These are phyloP conservation scores for Penicillium palitans DNA, from an alignment of 2,329 filamentous ascomycete genomes.

Conservation along the genomic window DNA sequence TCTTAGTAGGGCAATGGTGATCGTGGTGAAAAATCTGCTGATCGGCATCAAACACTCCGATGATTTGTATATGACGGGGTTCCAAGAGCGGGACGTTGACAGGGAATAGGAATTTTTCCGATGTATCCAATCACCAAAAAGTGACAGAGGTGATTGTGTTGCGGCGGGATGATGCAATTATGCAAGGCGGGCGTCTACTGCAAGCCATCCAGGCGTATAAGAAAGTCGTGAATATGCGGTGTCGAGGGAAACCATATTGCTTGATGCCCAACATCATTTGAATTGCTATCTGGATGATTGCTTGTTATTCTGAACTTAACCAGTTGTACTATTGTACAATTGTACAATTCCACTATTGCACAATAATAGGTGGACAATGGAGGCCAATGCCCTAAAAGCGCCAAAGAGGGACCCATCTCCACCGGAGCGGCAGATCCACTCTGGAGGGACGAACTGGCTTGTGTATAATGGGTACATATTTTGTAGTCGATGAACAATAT, in stretches of 20 bases:
- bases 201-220: slow-evolving; percentile 18
- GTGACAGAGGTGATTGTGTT: slow-evolving; percentile 1
- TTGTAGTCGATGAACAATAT: too few species aligned
- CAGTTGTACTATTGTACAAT: neutral
- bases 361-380: slow-evolving; percentile 12
- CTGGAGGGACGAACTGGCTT: slow-evolving; percentile 14
- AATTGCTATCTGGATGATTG: neutral
- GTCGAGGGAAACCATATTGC: slow-evolving; percentile 1
- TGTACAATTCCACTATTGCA: neutral
- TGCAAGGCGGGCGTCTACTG: slow-evolving; percentile 21
- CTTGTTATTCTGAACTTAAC: neutral
- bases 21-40: neutral
- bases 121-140: slow-evolving; percentile 14
- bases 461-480: neutral
- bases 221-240: slow-evolving; percentile 10
- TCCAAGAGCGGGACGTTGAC: neutral
- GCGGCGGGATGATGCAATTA: slow-evolving; percentile 24
- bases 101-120: slow-evolving; percentile 7
- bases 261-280: slow-evolving; percentile 13
- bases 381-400: slow-evolving; percentile 14
- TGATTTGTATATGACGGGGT: neutral
- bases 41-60: neutral
- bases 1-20: neutral
- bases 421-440: slow-evolving; percentile 17
- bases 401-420: slow-evolving; percentile 15